Conservation (phyloP, 108 stramenopile species). For the Cyclotella atomus region DNA sequence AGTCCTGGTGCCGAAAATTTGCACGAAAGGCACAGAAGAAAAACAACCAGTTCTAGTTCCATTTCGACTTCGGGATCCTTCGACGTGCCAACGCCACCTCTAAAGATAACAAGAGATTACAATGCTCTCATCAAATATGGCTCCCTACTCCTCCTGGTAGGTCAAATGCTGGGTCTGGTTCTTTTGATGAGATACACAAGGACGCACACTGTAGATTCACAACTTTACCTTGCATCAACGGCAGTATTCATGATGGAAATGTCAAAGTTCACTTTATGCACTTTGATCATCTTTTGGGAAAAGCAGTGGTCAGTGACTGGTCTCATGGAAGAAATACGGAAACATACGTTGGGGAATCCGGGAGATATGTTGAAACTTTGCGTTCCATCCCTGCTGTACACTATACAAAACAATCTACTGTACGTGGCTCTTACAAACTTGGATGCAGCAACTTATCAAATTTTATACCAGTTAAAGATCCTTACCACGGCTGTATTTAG, state of each 20-base stretch:
- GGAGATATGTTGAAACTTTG: conserved; percentile 90
- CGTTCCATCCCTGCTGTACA: conserved; percentile 97
- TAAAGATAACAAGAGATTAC: conserved; percentile 3
- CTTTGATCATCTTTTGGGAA: conserved; percentile 69
- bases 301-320: conserved; percentile 15
- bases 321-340: conserved; percentile 27
- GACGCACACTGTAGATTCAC: conserved; percentile 47
- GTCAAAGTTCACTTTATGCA: conserved; percentile 67
- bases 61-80: too few relatives aligned
- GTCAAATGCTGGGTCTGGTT: conserved; percentile 90
- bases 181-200: conserved; percentile 81
- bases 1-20: too few relatives aligned
- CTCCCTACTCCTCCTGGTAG: conserved; percentile 79
- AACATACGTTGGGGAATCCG: conserved; percentile 57
- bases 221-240: conserved; percentile 82
- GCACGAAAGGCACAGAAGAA: too few relatives aligned
- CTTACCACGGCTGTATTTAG: conserved; percentile 98
- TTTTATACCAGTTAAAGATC: conserved; percentile 98
- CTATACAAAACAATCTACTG: conserved; percentile 97
- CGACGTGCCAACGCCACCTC: too few relatives aligned
- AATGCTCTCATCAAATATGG: conserved; percentile 74
- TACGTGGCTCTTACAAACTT: conserved; percentile 95
- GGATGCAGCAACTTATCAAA: conserved; percentile 97
- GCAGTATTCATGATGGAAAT: conserved; percentile 88
- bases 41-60: too few relatives aligned